Evolutionary conservation across 805 yeast species (phyloP), one percentile per base, ranked within the genome.

Genomic region (Sungouiella thailandica): DNA sequence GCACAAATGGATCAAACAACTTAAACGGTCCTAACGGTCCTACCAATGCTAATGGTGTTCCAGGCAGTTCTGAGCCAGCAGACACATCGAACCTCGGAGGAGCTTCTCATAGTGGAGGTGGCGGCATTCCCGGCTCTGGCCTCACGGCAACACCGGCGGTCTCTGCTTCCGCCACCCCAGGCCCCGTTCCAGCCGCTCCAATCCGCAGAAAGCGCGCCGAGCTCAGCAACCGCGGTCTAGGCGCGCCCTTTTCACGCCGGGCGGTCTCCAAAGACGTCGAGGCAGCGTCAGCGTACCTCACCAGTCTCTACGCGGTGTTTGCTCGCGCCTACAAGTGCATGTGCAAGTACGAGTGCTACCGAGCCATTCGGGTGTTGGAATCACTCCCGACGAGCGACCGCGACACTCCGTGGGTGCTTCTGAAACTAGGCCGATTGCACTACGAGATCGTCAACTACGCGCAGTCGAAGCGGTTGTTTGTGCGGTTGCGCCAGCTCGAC

Each of bases 381-480:
- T 57, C 76, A 16, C 63, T 93, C 14, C 85, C 94, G 1, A 72
- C 69, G 31, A 49, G 65, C 30, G 84, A 81, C 55, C 64, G 72
- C 38, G 65, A 76, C 34, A 72, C 96, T 15, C 93, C 97, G 0
- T 88, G 93, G 85, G 94, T 88, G 9, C 69, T 86, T 31, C 74
- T 88, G 15, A 80, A 81, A 45, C 55, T 83, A 16, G 98, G 95
- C 1, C 67, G 88, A 43, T 62, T 86, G 27, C 87, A 87, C 57
- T 89, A 83, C 58, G 97, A 90, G 55, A 76, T 83, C 43, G 90
- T 84, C 13, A 83, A 87, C 55, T 90, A 90, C 58, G 80, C 78
- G 37, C 83, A 82, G 56, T 73, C 94, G 7, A 83, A 79, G 40
- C 55, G 63, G 27, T 78, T 72, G 45, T 90, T 84, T 51, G 59